Evolutionary conservation across 768 basidiomycete genomes (phyloP).

Genomic region (Suillus americanus): DNA sequence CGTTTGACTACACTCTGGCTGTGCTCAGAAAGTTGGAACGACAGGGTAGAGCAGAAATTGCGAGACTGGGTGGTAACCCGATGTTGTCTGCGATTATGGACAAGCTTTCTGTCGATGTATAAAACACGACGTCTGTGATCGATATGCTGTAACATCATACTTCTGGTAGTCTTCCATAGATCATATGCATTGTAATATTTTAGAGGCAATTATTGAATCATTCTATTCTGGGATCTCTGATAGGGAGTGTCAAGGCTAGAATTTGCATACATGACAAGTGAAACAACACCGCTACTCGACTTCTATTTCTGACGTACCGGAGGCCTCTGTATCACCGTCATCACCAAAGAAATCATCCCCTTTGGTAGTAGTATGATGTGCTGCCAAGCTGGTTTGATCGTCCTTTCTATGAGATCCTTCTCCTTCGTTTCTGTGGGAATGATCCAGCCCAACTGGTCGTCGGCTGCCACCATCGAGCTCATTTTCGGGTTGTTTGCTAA

Average conservation of each 20-base stretch:
- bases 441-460: not conserved
- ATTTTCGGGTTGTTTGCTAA: conserved; percentile 61
- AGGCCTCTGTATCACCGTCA: conserved; percentile 18
- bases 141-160: not conserved
- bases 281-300: not conserved
- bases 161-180: not conserved
- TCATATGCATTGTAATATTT: not conserved
- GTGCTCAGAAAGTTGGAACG: conserved; percentile 67
- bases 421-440: not conserved
- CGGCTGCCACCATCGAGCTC: conserved; percentile 19
- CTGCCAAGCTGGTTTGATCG: conserved; percentile 10
- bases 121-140: not conserved
- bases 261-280: not conserved
- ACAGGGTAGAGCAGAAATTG: conserved; percentile 70
- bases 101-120: conserved; percentile 39
- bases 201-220: not conserved
- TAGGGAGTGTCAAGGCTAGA: not conserved
- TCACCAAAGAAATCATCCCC: conserved; percentile 31
- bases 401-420: conserved; percentile 4
- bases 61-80: conserved; percentile 73
- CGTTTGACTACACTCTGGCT: conserved; percentile 81
- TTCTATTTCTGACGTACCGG: conserved; percentile 5
- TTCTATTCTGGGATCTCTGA: too few relatives aligned
- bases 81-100: conserved; percentile 59
- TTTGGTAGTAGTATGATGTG: conserved; percentile 12